Evolutionary conservation across 192 early-diverging fungal genomes (phyloP).

Genomic region (Backusella tarrabulga): DNA sequence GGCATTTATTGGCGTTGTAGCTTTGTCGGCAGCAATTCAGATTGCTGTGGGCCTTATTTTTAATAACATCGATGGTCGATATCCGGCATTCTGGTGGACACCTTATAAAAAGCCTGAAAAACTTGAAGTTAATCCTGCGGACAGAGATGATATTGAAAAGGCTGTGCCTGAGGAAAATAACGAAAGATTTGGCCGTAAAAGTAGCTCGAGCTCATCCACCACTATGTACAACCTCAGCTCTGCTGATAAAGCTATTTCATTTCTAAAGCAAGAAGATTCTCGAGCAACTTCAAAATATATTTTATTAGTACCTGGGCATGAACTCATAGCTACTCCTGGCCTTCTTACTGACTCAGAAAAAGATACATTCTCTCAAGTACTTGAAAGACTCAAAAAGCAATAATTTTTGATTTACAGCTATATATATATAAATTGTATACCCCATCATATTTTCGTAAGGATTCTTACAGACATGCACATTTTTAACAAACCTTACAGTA

Average conservation of each 20-base stretch:
- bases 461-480: not conserved
- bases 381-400: not conserved
- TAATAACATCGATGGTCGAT: conserved; percentile 53
- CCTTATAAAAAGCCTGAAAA: conserved; percentile 7
- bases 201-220: not conserved
- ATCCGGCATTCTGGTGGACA: conserved; percentile 56
- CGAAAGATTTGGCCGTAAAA: not conserved
- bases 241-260: not conserved
- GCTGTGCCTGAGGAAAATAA: not conserved
- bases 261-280: not conserved
- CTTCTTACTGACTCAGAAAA: not conserved
- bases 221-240: not conserved
- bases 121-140: not conserved
- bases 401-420: not conserved
- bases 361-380: not conserved
- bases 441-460: not conserved
- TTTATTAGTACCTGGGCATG: not conserved
- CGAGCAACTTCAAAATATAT: not conserved
- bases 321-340: not conserved
- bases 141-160: not conserved
- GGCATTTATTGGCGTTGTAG: conserved; percentile 46
- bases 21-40: conserved; percentile 43
- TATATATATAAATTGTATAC: not conserved
- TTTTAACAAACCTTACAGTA: not conserved
- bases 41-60: conserved; percentile 43